Evolutionary conservation across 169 alveolate species (phyloP).

Genomic region (Theileria orientalis): DNA sequence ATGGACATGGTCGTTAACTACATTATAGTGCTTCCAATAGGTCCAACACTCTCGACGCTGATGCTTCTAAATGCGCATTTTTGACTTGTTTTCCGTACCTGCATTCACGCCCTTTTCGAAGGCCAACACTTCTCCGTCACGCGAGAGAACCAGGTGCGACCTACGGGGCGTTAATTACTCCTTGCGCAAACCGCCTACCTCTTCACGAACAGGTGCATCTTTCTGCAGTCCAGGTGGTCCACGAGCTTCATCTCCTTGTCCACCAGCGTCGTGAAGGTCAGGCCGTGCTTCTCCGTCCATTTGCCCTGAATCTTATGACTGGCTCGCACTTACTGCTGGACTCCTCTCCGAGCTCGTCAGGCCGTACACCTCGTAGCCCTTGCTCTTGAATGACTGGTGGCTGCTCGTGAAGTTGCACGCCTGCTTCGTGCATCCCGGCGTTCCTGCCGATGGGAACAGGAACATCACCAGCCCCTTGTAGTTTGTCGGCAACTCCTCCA

Average conservation of each 20-base stretch:
- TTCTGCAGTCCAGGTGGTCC: conserved; percentile 58
- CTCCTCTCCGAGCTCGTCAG: conserved; percentile 51
- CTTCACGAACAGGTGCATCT: conserved; percentile 31
- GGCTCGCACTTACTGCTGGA: conserved; percentile 19
- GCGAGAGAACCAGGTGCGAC: conserved; percentile 67
- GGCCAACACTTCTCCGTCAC: conserved; percentile 60
- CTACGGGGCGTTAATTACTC: conserved; percentile 10
- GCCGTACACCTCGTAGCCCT: conserved; percentile 72
- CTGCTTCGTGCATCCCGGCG: conserved; percentile 77
- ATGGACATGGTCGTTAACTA: conserved; percentile 3
- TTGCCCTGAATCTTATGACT: conserved; percentile 28
- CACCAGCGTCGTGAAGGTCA: conserved; percentile 56
- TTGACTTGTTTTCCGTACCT: neutral
- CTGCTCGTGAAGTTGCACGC: conserved; percentile 65
- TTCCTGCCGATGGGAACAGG: conserved; percentile 70
- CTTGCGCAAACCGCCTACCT: conserved; percentile 15
- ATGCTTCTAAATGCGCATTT: conserved; percentile 1
- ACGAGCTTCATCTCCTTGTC: conserved; percentile 65
- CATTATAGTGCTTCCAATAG: conserved; percentile 3
- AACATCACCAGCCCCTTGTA: conserved; percentile 72
- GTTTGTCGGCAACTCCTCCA: conserved; percentile 45
- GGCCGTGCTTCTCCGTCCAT: conserved; percentile 65
- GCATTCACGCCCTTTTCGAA: conserved; percentile 73
- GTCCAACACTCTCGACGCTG: conserved; percentile 25
- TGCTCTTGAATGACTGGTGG: conserved; percentile 27